phyloP scores from a whole-genome alignment of 495 filamentous ascomycete genomes.

The Xylaria acuta region DNA sequence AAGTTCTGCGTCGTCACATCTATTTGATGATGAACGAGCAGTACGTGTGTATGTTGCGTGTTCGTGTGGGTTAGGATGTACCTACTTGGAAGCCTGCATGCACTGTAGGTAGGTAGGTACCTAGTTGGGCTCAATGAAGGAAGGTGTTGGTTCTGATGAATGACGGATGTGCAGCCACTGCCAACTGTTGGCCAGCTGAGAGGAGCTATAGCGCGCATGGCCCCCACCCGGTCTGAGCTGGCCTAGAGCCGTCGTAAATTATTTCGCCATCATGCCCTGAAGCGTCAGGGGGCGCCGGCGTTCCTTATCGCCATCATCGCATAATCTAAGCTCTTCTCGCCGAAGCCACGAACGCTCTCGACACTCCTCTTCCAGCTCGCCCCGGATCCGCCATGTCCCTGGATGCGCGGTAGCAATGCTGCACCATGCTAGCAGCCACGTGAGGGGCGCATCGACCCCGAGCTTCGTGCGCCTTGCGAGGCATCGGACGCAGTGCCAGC shows the following conservation, averaged over 20 bases:
- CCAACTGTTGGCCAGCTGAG: slow-evolving; percentile 7
- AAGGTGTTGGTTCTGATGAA: too few relatives aligned
- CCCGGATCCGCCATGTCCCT: slow-evolving; percentile 30
- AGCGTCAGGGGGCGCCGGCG: not conserved
- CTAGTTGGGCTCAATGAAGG: too few relatives aligned
- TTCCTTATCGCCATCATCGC: slow-evolving; percentile 11
- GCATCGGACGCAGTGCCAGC: slow-evolving; percentile 37
- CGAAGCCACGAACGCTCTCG: not conserved
- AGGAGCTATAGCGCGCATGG: not conserved
- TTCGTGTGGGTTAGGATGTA: not conserved
- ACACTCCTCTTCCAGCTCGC: not conserved
- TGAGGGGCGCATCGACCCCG: slow-evolving; percentile 46
- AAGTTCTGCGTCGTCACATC: not conserved
- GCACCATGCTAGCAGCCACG: slow-evolving; percentile 41
- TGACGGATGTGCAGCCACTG: not conserved
- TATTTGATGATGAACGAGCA: slow-evolving; percentile 23
- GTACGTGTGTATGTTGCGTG: not conserved
- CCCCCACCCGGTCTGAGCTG: not conserved
- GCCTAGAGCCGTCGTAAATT: slow-evolving; percentile 4
- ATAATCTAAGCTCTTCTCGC: slow-evolving; percentile 11
- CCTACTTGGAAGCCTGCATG: not conserved
- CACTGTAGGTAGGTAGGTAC: too few relatives aligned
- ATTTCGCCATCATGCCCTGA: not conserved
- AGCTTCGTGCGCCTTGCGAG: slow-evolving; percentile 50
- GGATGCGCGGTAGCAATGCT: slow-evolving; percentile 46